Conservation (phyloP, 1,139 yeast genomes). For the Pneumocystis wakefieldiae region DNA sequence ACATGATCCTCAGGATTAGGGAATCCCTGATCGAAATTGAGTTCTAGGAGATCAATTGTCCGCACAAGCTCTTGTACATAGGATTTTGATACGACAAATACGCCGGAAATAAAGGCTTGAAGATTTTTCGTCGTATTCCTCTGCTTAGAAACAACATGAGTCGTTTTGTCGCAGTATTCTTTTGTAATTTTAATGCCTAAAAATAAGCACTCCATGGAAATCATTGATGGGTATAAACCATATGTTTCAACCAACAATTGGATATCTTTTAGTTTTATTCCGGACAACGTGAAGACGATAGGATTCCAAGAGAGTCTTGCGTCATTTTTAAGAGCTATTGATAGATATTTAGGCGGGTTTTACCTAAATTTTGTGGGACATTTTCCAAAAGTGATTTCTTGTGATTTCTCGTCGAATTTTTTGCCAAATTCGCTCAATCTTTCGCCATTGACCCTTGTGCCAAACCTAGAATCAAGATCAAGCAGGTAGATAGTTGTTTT, state of each 20-base stretch:
- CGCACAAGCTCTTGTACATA: slow-evolving; percentile 3
- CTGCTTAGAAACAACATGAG: slow-evolving; percentile 6
- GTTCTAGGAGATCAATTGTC: not conserved
- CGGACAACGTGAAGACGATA: slow-evolving; percentile 5
- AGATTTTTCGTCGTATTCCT: slow-evolving; percentile 6
- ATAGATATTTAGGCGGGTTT: not conserved
- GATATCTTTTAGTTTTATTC: slow-evolving; percentile 2
- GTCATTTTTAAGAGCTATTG: not conserved
- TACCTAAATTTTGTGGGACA: not conserved
- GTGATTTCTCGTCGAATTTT: not conserved
- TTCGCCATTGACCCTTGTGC: slow-evolving; percentile 1
- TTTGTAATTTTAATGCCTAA: slow-evolving; percentile 4
- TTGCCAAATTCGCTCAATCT: not conserved
- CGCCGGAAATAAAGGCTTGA: slow-evolving; percentile 4
- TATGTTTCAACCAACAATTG: not conserved
- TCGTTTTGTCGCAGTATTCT: slow-evolving; percentile 3
- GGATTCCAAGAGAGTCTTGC: slow-evolving; percentile 4
- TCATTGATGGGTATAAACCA: not conserved
- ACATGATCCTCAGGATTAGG: slow-evolving; percentile 2
- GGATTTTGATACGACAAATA: slow-evolving; percentile 2
- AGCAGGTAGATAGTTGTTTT: not conserved
- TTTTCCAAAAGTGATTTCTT: not conserved
- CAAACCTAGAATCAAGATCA: slow-evolving; percentile 6
- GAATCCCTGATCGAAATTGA: slow-evolving; percentile 1
- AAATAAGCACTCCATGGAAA: not conserved